These are phyloP conservation scores for Punica granatum DNA, from an alignment of 345 rosid species.

Conservation along the genomic window DNA sequence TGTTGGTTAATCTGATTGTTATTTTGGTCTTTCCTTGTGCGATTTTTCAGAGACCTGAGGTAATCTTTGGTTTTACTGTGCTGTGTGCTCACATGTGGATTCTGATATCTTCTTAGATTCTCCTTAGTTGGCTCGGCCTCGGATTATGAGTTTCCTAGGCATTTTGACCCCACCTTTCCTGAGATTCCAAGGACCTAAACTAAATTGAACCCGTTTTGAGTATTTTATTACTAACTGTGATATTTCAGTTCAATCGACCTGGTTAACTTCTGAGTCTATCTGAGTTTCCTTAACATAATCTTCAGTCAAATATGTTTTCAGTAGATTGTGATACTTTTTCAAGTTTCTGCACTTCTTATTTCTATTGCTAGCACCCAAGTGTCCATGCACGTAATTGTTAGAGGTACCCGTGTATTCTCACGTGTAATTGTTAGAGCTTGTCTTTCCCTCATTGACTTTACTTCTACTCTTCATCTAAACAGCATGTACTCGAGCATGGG, in stretches of 20 bases:
- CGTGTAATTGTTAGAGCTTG: neutral
- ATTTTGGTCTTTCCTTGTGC: neutral
- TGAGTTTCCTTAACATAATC: neutral
- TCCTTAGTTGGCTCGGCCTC: neutral
- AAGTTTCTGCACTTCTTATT: neutral
- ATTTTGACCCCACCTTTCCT: neutral
- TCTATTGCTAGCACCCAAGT: neutral
- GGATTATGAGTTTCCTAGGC: neutral
- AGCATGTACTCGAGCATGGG: constrained; percentile 10
- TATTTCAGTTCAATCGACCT: neutral
- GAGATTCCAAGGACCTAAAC: neutral
- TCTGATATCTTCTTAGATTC: neutral
- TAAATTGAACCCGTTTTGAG: neutral
- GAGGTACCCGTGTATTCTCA: no score
- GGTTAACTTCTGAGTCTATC: neutral
- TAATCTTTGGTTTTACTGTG: neutral
- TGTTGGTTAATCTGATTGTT: neutral
- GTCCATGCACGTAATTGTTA: neutral
- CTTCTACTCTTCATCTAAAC: neutral
- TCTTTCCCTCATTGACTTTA: neutral
- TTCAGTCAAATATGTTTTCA: neutral
- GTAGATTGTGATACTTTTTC: neutral
- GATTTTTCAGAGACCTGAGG: neutral
- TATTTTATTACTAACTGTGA: neutral
- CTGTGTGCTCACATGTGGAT: neutral